These are phyloP conservation scores for Ophiocordyceps camponoti-saundersi DNA, from an alignment of 2,329 filamentous ascomycete genomes.

Conservation along the genomic window DNA sequence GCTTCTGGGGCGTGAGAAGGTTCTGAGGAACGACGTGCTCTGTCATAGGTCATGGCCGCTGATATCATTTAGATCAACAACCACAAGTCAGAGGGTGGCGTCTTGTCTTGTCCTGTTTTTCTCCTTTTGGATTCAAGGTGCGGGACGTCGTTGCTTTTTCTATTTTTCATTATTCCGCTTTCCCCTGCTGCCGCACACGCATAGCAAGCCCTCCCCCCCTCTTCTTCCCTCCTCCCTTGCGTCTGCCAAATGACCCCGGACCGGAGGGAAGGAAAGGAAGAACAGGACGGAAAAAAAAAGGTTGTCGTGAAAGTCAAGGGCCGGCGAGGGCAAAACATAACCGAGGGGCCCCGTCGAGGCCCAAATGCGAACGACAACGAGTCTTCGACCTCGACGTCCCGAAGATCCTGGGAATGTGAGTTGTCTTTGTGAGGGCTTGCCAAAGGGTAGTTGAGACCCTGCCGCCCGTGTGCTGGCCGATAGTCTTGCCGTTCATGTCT, in stretches of 20 bases:
- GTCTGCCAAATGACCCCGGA: neutral
- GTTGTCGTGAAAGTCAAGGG: neutral
- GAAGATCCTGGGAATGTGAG: neutral
- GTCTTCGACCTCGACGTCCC: neutral
- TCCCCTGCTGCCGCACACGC: neutral
- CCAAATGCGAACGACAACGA: neutral
- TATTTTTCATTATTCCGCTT: neutral
- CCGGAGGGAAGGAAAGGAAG: neutral
- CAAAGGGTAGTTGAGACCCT: neutral
- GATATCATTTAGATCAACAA: neutral
- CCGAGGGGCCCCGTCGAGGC: neutral
- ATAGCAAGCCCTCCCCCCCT: too few relatives aligned
- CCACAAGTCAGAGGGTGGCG: neutral
- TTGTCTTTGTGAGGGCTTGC: neutral
- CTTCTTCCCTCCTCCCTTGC: neutral
- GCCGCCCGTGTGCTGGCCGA: neutral
- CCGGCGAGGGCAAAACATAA: neutral
- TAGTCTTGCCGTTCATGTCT: slow-evolving; percentile 1
- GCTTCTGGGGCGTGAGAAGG: neutral
- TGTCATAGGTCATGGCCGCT: neutral
- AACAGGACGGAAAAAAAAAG: too few relatives aligned
- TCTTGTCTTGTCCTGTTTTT: neutral
- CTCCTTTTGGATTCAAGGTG: neutral
- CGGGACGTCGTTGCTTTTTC: neutral
- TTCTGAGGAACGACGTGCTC: neutral